Evolutionary conservation across 441 rosid genomes (phyloP), one percentile per base, ranked within the genome.

Genomic region (Capsella rubella): DNA sequence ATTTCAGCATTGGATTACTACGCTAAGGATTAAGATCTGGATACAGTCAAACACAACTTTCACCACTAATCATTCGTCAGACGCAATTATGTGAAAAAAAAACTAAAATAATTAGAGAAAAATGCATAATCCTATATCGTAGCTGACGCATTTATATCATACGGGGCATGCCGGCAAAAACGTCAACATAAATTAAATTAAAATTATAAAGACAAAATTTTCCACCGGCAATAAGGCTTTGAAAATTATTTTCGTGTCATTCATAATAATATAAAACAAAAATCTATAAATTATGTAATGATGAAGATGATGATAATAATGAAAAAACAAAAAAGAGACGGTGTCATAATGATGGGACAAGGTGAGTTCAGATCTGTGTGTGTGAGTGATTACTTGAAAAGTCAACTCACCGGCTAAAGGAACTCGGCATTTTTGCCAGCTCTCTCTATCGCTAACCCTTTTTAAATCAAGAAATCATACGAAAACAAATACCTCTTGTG

Each of bases 371-470:
- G 73, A 77, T 71, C 80, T 66, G 52, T 42, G 67, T 66, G 52
- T 42, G 67, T 18, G 66, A 57, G 69, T 37, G 35, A 35, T 42
- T 52, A 70, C 14, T 11, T 52, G 6, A 52, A 59, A 66, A 72
- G 80, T 77, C 80, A 77, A 77, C 77, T 66, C 73, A 66, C 68
- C 73, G 68, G 71, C 77, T 71, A 15, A 21, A 57, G 46, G 15
- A 50, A 71, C 62, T 71, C 64, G 73, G 59, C 45, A 57, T 63
- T 57, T 63, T 57, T 28, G 76, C 76, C 76, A 71, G 76, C 73
- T 60, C 64, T 58, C 29, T 25, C 73, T 60, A 58, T 58, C 45
- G 12, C 52, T 49, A 49, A 4, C 5, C 4, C 53, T 47, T 47
- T 4, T 47, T 47, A 6, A 10, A 9, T 16, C 52, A 47, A n/a